Evolutionary conservation across 2,329 filamentous ascomycete species (phyloP).

Genomic region (Capronia epimyces): DNA sequence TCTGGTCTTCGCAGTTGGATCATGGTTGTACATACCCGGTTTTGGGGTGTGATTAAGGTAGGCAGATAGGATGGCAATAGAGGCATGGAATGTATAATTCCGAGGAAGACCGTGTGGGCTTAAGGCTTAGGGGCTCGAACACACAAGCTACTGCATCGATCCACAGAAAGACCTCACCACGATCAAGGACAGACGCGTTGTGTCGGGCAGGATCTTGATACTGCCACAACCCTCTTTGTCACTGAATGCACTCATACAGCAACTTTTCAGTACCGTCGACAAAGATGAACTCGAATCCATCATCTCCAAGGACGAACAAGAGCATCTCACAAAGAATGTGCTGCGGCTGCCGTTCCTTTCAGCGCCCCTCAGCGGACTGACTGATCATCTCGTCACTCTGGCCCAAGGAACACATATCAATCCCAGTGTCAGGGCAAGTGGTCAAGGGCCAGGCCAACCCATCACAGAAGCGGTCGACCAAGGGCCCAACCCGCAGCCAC

Average conservation of each 20-base stretch:
- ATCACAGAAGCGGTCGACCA: neutral
- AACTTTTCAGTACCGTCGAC: neutral
- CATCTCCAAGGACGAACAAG: neutral
- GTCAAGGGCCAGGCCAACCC: neutral
- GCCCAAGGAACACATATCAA: conserved; percentile 40
- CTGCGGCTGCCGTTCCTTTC: conserved; percentile 30
- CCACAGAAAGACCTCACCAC: no score
- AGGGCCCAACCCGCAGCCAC: conserved; percentile 21
- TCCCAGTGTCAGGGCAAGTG: conserved; percentile 27
- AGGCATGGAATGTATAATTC: no score
- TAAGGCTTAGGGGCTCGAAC: no score
- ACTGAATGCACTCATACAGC: neutral
- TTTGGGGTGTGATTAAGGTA: no score
- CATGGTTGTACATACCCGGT: no score
- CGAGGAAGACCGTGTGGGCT: no score
- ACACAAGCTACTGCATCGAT: no score
- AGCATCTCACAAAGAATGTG: neutral
- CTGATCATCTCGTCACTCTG: conserved; percentile 33
- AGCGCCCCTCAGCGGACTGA: conserved; percentile 34
- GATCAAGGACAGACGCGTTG: no score
- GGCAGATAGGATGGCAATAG: no score
- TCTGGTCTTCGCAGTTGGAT: no score
- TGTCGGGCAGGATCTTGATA: conserved; percentile 30
- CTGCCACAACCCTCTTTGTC: conserved; percentile 37
- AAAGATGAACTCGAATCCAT: neutral